Base-by-base conservation (phyloP, 2,329 filamentous ascomycete species). In the Cladophialophora bantiana region DNA sequence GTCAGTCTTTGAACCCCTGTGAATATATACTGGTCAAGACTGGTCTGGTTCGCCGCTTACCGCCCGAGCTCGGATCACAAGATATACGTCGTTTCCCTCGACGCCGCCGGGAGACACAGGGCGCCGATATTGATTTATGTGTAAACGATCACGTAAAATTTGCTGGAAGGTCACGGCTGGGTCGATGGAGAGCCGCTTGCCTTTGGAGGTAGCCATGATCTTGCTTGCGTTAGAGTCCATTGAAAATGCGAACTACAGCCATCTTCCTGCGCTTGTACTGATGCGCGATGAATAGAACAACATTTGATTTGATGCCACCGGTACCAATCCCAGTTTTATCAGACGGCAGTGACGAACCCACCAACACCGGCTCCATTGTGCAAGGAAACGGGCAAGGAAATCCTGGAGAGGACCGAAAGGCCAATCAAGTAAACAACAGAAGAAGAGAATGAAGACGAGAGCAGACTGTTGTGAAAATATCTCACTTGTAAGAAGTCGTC, bases 81-180 rank as follows among this genome's bases (percentile, higher is more conserved):
- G 80, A 74, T 82, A 79, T 34, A 82, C 71, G 26, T 76, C 64
- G 75, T 82, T 82, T n/a, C 78, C 77, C 13, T 72, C 67, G 31
- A 73, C 68, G 9, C 72, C 68, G 31, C 78, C 71, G 92, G 83
- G 62, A 86, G 81, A 0, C 88, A 90, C 6, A 93, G 81, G 1
- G 88, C 86, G n/a, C 90, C 90, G 15, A 93, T 72, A 77, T 93
- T 92, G 75, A 92, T 91, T 78, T 87, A 89, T 76, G 84, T 83
- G 78, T 92, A 92, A 80, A 91, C 92, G 74, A 91, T 85, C 87
- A 88, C 90, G 81, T 90, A 91, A 91, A 68, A 91, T 87, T 56
- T 88, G 83, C 73, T 89, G 86, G 68, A 89, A 85, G 1, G 89
- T 91, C 62, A 90, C 81, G 45, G 85, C 82, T 0, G 89, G 88